Evolutionary conservation across 2,329 filamentous ascomycete genomes (phyloP), one percentile per base, ranked within the genome.

Genomic region (Botrytis porri): DNA sequence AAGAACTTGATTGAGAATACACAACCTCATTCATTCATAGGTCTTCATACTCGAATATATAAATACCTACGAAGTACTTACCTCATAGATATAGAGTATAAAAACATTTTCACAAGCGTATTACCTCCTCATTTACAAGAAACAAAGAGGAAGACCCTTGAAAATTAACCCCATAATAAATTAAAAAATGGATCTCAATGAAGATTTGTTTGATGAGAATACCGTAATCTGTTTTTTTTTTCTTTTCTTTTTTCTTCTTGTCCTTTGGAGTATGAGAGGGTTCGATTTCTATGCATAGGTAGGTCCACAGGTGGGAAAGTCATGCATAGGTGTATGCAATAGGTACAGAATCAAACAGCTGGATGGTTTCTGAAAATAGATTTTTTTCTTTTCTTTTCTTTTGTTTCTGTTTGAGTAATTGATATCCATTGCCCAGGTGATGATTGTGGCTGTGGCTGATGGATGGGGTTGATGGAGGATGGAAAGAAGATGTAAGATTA

Each of bases 281-380:
- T 61, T 39, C 32, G 14, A n/a, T 61, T 39, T 62, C 35, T 25
- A n/a, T 62, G 60, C 32, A 61, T n/a, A 32, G 8, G 2, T 35
- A 12, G 57, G 48, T 14, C 48, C 48, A 51, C 25, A 16, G 4
- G 57, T 22, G 18, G 18, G 60, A 41, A n/a, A 29, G 45, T 16
- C 22, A n/a, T 61, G 32, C 20, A 54, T n/a, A 37, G 32, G 20
- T 57, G 14, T 25, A 29, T 54, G 51, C 51, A 54, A 29, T 8
- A 51, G 51, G 32, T 37, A 29, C 39, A 32, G 45, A 69, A 69
- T 69, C 8, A 7, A 39, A 69, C 22, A 57, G 20, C 32, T 69
- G 32, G 45, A 29, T 54, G 62, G 62, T 6, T 64, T 35, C 62
- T 45, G 41, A 64, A 64, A 48, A 64, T 64, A 64, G 62, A 64